These are phyloP conservation scores for Alternaria alternata DNA, from an alignment of 2,329 filamentous ascomycete species.

Conservation along the genomic window DNA sequence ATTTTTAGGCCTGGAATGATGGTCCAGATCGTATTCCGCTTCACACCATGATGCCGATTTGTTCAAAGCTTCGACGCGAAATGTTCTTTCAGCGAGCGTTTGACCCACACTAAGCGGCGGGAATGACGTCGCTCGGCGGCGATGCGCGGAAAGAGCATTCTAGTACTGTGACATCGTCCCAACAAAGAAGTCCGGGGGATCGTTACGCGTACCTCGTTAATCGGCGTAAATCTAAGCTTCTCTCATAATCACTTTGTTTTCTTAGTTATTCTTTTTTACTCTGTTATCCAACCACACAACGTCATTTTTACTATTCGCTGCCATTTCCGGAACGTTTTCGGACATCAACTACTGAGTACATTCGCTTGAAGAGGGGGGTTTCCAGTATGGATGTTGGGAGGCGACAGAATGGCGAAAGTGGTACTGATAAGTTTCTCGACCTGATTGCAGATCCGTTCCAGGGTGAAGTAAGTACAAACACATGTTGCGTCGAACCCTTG, in stretches of 20 bases:
- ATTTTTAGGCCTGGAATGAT: conserved; percentile 8
- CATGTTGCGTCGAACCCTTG: neutral
- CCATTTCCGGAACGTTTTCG: neutral
- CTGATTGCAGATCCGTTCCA: conserved; percentile 54
- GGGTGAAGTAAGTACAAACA: conserved; percentile 32
- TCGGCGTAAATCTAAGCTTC: neutral
- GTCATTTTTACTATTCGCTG: neutral
- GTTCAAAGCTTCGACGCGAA: conserved; percentile 3
- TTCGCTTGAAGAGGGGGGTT: conserved; percentile 7
- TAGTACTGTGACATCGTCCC: conserved; percentile 10
- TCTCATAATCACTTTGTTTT: neutral
- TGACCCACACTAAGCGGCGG: conserved; percentile 4
- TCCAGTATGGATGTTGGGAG: conserved; percentile 21
- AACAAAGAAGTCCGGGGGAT: conserved; percentile 12
- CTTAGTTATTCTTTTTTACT: neutral
- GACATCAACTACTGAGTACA: neutral
- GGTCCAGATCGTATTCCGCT: conserved; percentile 7
- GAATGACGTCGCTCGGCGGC: conserved; percentile 17
- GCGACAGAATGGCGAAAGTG: conserved; percentile 23
- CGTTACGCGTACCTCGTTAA: conserved; percentile 14
- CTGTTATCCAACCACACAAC: conserved; percentile 1
- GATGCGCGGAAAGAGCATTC: conserved; percentile 15
- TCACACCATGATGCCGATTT: neutral
- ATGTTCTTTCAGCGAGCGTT: conserved; percentile 2
- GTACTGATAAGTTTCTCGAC: conserved; percentile 49